Evolutionary conservation across 2,329 filamentous ascomycete genomes (phyloP).

Genomic region (Lachnellula willkommii): DNA sequence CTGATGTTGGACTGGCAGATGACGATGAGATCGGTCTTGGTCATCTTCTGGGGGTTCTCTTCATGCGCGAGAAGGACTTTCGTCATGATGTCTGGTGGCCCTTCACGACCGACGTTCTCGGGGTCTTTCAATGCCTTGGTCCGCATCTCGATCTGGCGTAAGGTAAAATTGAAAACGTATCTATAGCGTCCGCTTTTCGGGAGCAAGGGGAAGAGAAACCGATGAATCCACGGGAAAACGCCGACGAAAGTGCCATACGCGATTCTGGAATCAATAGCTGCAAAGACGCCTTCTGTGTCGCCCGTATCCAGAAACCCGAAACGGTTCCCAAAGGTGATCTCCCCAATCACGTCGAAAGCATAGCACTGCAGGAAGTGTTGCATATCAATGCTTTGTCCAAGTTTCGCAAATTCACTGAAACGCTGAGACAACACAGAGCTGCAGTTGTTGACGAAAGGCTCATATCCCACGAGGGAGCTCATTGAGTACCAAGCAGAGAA

Average conservation of each 20-base stretch:
- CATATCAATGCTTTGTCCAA: constrained; percentile 34
- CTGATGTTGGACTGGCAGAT: constrained; percentile 23
- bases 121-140: constrained; percentile 14
- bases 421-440: constrained; percentile 36
- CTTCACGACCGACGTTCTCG: constrained; percentile 9
- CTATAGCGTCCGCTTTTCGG: constrained; percentile 16
- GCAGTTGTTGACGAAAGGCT: constrained; percentile 45
- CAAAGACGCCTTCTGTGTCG: constrained; percentile 39
- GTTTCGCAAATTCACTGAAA: constrained; percentile 35
- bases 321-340: constrained; percentile 39
- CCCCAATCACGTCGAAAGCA: constrained; percentile 47
- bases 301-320: constrained; percentile 44
- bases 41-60: constrained; percentile 30
- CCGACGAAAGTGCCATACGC: constrained; percentile 38
- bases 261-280: constrained; percentile 33
- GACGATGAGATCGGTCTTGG: constrained; percentile 28
- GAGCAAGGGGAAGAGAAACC: constrained; percentile 29
- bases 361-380: constrained; percentile 42
- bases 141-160: constrained; percentile 16
- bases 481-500: constrained; percentile 44
- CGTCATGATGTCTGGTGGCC: constrained; percentile 35
- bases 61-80: constrained; percentile 38
- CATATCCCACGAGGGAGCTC: constrained; percentile 43
- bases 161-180: constrained; percentile 17
- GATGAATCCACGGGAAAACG: constrained; percentile 38